A percentile compares a stretch with the other conserved stretches of the same genome.
phyloP scores from a whole-genome alignment of 2,329 filamentous ascomycete genomes.

The Fusarium ramigenum region DNA sequence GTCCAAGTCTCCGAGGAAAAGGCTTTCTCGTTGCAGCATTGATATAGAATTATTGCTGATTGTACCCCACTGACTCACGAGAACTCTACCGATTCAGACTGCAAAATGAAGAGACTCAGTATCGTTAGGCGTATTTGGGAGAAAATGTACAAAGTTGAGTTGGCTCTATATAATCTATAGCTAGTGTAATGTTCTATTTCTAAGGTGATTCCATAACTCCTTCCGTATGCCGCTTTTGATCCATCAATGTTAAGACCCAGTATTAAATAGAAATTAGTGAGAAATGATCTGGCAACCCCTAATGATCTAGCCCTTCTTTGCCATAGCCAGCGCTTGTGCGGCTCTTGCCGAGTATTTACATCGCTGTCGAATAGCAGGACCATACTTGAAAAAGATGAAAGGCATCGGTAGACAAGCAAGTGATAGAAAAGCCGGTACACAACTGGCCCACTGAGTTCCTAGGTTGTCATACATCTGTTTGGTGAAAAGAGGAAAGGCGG shows the following conservation, averaged over 20 bases:
- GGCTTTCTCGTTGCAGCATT: background rate
- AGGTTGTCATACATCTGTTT: conserved; percentile 42
- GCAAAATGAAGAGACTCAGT: background rate
- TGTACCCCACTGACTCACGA: background rate
- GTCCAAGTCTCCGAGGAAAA: background rate
- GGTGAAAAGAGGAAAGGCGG: conserved; percentile 38
- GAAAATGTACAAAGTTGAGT: background rate
- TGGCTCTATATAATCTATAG: background rate
- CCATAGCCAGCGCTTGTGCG: conserved; percentile 16
- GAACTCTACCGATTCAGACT: background rate
- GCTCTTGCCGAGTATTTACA: conserved; percentile 40
- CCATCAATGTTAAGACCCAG: rapidly evolving
- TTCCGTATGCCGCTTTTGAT: background rate
- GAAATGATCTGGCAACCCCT: background rate
- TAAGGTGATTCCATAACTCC: background rate
- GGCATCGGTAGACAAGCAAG: conserved; percentile 38
- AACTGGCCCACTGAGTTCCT: conserved; percentile 40
- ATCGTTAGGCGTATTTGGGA: rapidly evolving
- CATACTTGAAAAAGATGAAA: conserved; percentile 36
- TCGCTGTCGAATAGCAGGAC: conserved; percentile 27
- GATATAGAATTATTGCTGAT: background rate
- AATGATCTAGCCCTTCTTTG: background rate
- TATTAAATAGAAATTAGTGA: background rate
- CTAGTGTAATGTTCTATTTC: background rate
- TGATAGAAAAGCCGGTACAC: conserved; percentile 33